These are phyloP conservation scores for Fusarium dlaminii DNA, from an alignment of 2,329 filamentous ascomycete species.

Conservation along the genomic window DNA sequence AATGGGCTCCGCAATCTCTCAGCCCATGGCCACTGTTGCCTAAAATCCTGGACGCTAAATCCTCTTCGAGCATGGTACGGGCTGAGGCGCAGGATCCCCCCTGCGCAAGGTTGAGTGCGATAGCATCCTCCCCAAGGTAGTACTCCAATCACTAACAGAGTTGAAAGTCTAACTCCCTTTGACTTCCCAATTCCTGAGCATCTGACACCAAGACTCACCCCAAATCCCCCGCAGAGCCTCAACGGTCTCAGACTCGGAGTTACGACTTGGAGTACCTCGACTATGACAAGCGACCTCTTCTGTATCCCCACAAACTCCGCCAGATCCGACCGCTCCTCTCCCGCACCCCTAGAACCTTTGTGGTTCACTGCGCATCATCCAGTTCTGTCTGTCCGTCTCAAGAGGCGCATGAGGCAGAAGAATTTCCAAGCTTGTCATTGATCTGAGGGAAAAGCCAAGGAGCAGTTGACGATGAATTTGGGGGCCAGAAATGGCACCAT, in stretches of 20 bases:
- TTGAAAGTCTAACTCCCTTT: not conserved
- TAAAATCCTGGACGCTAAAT: constrained; percentile 26
- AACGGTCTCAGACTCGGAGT: constrained; percentile 12
- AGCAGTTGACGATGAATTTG: constrained; percentile 6
- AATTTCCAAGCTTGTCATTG: constrained; percentile 33
- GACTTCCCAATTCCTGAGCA: not conserved
- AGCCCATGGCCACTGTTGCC: constrained; percentile 48
- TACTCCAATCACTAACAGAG: constrained; percentile 11
- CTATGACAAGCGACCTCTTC: constrained; percentile 27
- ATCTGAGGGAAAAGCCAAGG: constrained; percentile 3
- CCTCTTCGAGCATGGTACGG: constrained; percentile 35
- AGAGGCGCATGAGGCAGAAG: constrained; percentile 25
- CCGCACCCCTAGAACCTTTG: constrained; percentile 29
- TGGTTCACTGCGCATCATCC: constrained; percentile 16
- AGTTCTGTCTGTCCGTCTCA: not conserved
- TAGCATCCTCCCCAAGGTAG: not conserved
- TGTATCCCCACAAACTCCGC: constrained; percentile 32
- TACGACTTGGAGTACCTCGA: constrained; percentile 32
- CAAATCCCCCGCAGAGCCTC: constrained; percentile 27
- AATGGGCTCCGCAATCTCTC: constrained; percentile 30
- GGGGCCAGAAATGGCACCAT: constrained; percentile 20
- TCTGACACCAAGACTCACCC: constrained; percentile 1
- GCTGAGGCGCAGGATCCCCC: constrained; percentile 43
- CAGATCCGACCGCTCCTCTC: constrained; percentile 14
- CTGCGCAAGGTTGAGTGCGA: constrained; percentile 19